phyloP scores from a whole-genome alignment of 2,329 filamentous ascomycete genomes.

The Tolypocladium nubicola region DNA sequence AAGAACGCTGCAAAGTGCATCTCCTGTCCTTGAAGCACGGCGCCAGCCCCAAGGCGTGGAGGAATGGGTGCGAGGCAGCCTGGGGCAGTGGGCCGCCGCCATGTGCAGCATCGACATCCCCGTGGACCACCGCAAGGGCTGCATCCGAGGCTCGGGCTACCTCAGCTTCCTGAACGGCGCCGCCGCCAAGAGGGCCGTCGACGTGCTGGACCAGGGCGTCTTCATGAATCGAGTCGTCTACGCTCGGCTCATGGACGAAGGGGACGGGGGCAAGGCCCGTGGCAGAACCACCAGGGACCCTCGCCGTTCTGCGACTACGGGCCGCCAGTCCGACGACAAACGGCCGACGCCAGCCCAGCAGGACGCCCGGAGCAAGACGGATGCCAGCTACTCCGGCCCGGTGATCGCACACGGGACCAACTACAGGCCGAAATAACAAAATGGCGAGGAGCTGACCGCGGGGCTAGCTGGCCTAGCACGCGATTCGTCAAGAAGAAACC shows the following conservation, averaged over 20 bases:
- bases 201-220: conserved; percentile 13
- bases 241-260: conserved; percentile 11
- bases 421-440: conserved; percentile 1
- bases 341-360: neutral
- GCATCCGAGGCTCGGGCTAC: conserved; percentile 15
- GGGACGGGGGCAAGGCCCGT: neutral
- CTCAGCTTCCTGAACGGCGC: conserved; percentile 11
- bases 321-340: neutral
- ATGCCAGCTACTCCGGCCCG: neutral
- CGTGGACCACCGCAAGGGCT: conserved; percentile 8
- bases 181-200: conserved; percentile 12
- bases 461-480: neutral
- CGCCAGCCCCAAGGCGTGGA: conserved; percentile 12
- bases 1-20: conserved; percentile 13
- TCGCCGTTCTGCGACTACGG: neutral
- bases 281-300: neutral
- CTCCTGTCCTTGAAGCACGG: conserved; percentile 15
- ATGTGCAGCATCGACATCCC: conserved; percentile 16
- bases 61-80: conserved; percentile 15
- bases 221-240: conserved; percentile 14
- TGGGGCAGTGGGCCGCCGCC: conserved; percentile 8
- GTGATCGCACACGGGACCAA: conserved; percentile 3
- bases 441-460: neutral
- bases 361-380: neutral
- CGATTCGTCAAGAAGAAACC: neutral